Evolutionary conservation across 306 rosid genomes (phyloP), one percentile per base, ranked within the genome.

Genomic region (Parietaria judaica): DNA sequence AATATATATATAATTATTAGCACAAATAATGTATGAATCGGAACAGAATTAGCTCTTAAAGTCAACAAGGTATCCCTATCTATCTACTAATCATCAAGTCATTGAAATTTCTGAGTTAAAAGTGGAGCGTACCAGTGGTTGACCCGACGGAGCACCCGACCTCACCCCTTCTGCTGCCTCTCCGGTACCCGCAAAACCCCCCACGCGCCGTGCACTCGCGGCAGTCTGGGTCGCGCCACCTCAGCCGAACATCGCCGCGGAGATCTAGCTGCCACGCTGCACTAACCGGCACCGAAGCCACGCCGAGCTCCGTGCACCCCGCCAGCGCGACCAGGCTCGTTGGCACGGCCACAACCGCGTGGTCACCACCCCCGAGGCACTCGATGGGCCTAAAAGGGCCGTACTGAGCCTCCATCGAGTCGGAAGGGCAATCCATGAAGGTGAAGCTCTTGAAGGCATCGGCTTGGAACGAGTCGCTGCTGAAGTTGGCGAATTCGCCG

Each of bases 201-300:
- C 69, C 80, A 7, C 13, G 39, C 7, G 12, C 3, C 51, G 43
- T 70, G 69, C 89, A 82, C 0, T 3, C 14, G 3, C 47, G 34
- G 56, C 88, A 82, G 4, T 34, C 9, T 3, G 94, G 88, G 9
- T 34, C 23, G 7, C 9, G 8, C 94, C 94, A 86, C 3, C 45
- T 31, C 78, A 86, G 68, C 45, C 1, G 14, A 8, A 78, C 10
- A 72, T 58, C 71, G 0, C 3, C 6, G 52, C 9, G 63, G 36
- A 71, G 64, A 49, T 38, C 59, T 15, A 6, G 6, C 51, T 54
- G n/a, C 63, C 16, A 23, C 59, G 48, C 3, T 35, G 39, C 46
- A 12, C 23, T 39, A 0, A 77, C 4, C 3, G 83, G 86, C 12
- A 74, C 76, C 46, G 31, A 2, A 43, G 64, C 80, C 1, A 54